Evolutionary conservation across 2,329 filamentous ascomycete genomes (phyloP), one percentile per base, ranked within the genome.

Genomic region (Periconia sp.): DNA sequence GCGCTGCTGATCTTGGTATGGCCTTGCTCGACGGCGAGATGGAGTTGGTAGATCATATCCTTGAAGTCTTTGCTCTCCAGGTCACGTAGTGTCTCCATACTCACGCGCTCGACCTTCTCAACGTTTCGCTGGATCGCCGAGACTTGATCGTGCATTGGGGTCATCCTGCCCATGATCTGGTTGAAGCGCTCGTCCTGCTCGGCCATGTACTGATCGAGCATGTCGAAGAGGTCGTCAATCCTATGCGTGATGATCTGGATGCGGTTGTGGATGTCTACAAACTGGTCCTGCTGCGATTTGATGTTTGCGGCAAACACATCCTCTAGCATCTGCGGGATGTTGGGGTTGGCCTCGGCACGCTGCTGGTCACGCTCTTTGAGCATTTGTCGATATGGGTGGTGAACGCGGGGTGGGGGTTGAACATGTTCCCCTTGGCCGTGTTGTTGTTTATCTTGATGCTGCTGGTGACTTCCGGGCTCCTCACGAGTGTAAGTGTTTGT

Each of bases 211-310:
- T 78, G 72, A 11, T 81, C 77, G 41, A 88, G 73, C 52, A 84
- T 76, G 41, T 80, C 81, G 72, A 85, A 85, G 52, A 91, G 78
- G 61, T 81, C 82, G 18, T 81, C 80, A 41, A 91, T 76, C 65
- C 89, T 86, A 74, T 91, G 86, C 72, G 85, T 85, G 54, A 91
- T 79, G 62, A 79, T 81, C 72, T 92, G 91, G 17, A 97, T 78
- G 31, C 92, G 89, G 77, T 89, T 89, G 78, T 96, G 89, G 14
- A 97, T 81, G 70, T 97, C 92, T 33, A 82, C 81, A 69, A 97
- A 93, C 73, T 96, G 91, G 50, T 80, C 73, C 59, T 78, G 66
- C 23, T 76, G 72, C 20, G 71, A 74, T 33, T 74, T 75, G 64
- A 81, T 77, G 48, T 64, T 75, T 7, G 76, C 74, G 40, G 78